Percentiles rank a stretch among this genome's conserved stretches.
These are phyloP conservation scores for Dichotomocladium elegans DNA, from an alignment of 371 early-diverging fungal species.

Conservation along the genomic window DNA sequence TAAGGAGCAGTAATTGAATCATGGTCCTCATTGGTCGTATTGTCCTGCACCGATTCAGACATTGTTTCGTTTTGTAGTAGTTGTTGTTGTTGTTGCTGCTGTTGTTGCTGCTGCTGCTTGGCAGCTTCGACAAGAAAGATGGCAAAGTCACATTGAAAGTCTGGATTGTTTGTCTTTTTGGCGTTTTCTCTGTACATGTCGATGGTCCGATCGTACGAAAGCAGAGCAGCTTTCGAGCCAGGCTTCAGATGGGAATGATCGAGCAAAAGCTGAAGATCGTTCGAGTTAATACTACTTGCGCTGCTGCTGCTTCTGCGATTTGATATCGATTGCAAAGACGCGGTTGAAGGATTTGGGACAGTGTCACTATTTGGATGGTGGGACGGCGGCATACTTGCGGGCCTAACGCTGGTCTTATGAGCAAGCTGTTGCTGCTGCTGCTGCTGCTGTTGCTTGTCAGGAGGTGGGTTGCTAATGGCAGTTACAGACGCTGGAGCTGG, in stretches of 20 bases:
- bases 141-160: conserved; percentile 77
- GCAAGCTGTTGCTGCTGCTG: no score
- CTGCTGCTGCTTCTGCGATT: background rate
- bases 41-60: conserved; percentile 12
- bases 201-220: conserved; percentile 65
- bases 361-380: background rate
- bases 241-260: conserved; percentile 61
- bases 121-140: conserved; percentile 63
- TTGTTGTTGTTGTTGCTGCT: background rate
- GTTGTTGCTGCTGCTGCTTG: conserved; percentile 42
- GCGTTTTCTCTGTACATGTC: conserved; percentile 77
- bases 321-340: no score
- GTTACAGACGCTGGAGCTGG: background rate
- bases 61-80: conserved; percentile 11
- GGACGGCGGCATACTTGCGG: no score
- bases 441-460: no score
- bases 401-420: no score
- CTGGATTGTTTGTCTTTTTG: conserved; percentile 71
- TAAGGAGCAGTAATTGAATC: background rate
- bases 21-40: background rate
- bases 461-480: no score
- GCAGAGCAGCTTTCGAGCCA: conserved; percentile 53
- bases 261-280: conserved; percentile 23
- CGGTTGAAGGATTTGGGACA: background rate
- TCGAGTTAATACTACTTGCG: conserved; percentile 4